These are phyloP conservation scores for Eucalyptus paniculata DNA, from an alignment of 345 rosid genomes.

Conservation along the genomic window DNA sequence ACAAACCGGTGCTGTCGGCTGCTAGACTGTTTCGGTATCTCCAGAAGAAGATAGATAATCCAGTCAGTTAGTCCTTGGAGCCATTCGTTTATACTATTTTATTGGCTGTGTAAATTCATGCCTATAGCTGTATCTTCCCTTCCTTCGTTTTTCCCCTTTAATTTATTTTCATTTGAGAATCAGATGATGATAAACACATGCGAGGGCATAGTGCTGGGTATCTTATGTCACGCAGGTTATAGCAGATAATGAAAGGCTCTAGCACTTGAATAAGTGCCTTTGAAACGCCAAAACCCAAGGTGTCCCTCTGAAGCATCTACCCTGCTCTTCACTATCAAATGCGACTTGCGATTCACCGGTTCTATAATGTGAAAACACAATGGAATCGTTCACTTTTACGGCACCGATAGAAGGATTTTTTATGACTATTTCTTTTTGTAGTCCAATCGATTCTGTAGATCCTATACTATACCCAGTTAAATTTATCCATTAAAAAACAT, in stretches of 20 bases:
- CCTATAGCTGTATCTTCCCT: background rate
- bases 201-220: background rate
- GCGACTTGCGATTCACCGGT: background rate
- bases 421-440: background rate
- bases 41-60: slow-evolving; percentile 36
- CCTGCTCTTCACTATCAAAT: background rate
- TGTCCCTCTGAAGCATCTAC: background rate
- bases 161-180: background rate
- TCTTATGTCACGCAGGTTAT: background rate
- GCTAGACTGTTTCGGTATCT: slow-evolving; percentile 57
- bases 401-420: background rate
- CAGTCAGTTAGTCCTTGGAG: background rate
- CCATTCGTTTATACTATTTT: background rate
- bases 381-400: background rate
- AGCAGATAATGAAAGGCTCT: background rate
- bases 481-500: background rate
- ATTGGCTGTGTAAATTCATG: background rate
- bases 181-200: background rate
- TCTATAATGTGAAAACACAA: background rate
- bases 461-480: background rate
- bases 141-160: background rate
- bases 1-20: slow-evolving; percentile 42
- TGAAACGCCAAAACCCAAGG: background rate
- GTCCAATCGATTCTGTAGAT: background rate
- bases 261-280: background rate